Base-by-base conservation (phyloP, 768 basidiomycete species). In the Agaricus bisporus region DNA sequence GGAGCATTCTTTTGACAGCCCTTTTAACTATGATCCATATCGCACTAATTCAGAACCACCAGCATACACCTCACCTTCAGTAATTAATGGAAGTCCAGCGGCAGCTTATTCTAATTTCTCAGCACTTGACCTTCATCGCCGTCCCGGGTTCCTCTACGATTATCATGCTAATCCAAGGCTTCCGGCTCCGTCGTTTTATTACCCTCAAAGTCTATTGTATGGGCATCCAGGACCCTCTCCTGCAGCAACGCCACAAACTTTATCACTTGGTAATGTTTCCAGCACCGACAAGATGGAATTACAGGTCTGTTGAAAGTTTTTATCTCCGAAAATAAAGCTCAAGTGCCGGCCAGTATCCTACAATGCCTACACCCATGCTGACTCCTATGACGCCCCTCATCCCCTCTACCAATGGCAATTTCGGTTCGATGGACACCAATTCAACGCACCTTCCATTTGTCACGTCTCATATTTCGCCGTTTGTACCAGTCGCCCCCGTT, bases 381-480 rank as follows among this genome's bases (percentile, higher is more conserved):
- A 39, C 44, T 4, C 44, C 51, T n/a, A 53, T 54, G 52, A 32
- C 52, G 9, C 38, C 48, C 15, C 41, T 38, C 20, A 45, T 47
- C 18, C 48, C 37, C 10, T 29, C 54, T n/a, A 67, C 73, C 46
- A 69, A 74, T 45, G 73, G 63, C 62, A 57, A 82, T 59, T 86
- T 86, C 66, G 71, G 55, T 26, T 37, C 47, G 6, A 28, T 50
- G 29, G 47, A 51, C 29, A 41, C 49, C 12, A 35, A 35, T 32
- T 22, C 54, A 9, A 25, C 32, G 4, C 49, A 54, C 41, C 49
- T 56, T 39, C 49, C 55, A 11, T 50, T 55, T 28, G 45, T 38
- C 2, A 29, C 44, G 41, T n/a, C 45, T 32, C 52, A 46, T 25
- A 29, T 54, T 20, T 26, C 44, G 29, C 52, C 46, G 20, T 54